Evolutionary conservation across 2,329 filamentous ascomycete species (phyloP), one percentile per base, ranked within the genome.

Genomic region (Cytospora chrysosperma): DNA sequence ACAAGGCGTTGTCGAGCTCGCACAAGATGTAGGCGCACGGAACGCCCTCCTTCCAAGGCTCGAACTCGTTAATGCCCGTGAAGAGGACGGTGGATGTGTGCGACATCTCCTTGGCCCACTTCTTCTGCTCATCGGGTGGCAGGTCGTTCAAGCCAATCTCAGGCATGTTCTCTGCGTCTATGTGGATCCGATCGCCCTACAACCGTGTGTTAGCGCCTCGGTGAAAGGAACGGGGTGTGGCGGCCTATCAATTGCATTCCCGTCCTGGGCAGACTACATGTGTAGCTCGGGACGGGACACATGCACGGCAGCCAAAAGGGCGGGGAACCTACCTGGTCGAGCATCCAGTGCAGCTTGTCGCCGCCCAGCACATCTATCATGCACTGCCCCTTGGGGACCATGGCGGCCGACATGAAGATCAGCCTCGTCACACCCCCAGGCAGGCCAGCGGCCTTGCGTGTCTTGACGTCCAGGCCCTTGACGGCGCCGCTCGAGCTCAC

Each of bases 401-500:
- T 70, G 24, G 75, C 77, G 0, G 73, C 73, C 0, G 73, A 61
- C 26, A 75, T 54, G 62, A 76, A 80, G 2, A 76, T 73, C 17
- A 75, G 67, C 65, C 72, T 71, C 7, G 74, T 67, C 0, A 81
- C 74, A 8, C 79, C 78, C 0, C 78, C 78, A 6, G 70, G 61
- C 56, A 74, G 66, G 1, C 75, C 77, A 1, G 69, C 67, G 0
- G 63, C 66, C 30, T 68, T 65, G 10, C 77, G 72, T 24, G 75
- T 68, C 40, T 70, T 70, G 55, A 76, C 73, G 2, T 74, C 72
- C 1, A 77, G 69, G 0, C 75, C 75, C 15, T 70, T 66, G 10
- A 80, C 68, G 0, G 76, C 78, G 53, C 75, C 75, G 30, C 72
- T 71, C 9, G 73, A 75, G 1, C 79, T 70, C 1, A 78, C 69